A percentile compares a stretch with the other conserved stretches of the same genome.
These are phyloP conservation scores for Nicotiana noctiflora DNA, from an alignment of 257 asterid genomes.

Conservation along the genomic window DNA sequence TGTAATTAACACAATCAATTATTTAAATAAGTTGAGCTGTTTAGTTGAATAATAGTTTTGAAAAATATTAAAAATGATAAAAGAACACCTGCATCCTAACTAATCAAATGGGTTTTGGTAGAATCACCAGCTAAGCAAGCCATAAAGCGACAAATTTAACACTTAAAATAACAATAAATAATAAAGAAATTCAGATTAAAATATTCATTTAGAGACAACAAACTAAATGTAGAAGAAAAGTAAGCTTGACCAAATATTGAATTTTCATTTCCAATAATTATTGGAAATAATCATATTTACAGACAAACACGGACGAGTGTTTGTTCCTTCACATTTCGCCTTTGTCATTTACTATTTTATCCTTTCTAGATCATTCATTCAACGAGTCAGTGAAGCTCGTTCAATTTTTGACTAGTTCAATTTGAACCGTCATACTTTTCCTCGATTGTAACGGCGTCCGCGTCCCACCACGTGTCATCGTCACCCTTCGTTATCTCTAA, in stretches of 20 bases:
- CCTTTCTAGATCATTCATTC: background rate
- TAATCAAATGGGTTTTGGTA: no score
- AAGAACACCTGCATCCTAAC: no score
- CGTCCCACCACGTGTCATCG: slow-evolving; percentile 76
- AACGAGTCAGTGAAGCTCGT: background rate
- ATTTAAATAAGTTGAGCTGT: no score
- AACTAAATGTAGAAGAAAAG: background rate
- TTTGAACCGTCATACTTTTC: slow-evolving; percentile 19
- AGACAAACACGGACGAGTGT: background rate
- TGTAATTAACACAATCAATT: no score
- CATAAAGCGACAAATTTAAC: no score
- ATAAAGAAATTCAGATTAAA: background rate
- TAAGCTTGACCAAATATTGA: background rate
- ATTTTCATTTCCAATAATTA: background rate
- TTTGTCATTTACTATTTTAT: background rate
- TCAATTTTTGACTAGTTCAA: background rate
- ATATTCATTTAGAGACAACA: background rate
- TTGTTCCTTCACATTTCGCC: background rate
- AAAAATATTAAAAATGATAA: no score
- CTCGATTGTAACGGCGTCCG: slow-evolving; percentile 65
- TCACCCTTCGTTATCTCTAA: slow-evolving; percentile 41
- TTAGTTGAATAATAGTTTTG: no score
- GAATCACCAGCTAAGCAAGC: no score
- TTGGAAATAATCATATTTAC: background rate
- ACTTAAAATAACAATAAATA: background rate